Evolutionary conservation across 2,329 filamentous ascomycete genomes (phyloP).

Genomic region (Exophiala spinifera): DNA sequence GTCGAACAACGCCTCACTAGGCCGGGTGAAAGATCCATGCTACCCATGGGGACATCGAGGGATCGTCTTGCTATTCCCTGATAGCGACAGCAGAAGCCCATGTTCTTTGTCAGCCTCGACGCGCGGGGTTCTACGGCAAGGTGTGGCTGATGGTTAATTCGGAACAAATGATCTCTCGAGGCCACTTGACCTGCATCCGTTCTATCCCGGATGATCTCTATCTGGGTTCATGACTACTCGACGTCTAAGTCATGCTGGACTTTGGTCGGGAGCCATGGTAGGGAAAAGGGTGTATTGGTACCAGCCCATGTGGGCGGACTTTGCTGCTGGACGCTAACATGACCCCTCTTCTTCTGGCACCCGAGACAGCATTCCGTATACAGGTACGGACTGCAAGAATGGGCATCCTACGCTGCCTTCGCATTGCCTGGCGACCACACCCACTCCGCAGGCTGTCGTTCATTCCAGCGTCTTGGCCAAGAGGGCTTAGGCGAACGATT

Average conservation of each 20-base stretch:
- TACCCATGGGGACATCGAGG: neutral
- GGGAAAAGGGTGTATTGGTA: constrained; percentile 18
- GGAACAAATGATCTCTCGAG: constrained; percentile 12
- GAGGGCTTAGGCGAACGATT: constrained; percentile 10
- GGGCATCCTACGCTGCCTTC: constrained; percentile 8
- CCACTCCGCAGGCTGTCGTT: no score
- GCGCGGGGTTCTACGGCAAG: neutral
- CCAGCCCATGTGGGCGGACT: constrained; percentile 11
- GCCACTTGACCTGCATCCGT: constrained; percentile 12
- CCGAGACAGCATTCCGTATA: constrained; percentile 9
- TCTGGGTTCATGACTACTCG: constrained; percentile 18
- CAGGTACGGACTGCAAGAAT: neutral
- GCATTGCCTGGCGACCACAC: constrained; percentile 8
- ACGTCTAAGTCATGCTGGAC: constrained; percentile 20
- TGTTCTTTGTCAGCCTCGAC: constrained; percentile 12
- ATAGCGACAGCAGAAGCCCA: constrained; percentile 13
- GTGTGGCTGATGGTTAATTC: constrained; percentile 12
- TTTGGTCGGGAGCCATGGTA: neutral
- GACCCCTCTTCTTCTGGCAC: constrained; percentile 14
- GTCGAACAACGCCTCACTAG: constrained; percentile 10
- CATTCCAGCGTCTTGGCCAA: constrained; percentile 13
- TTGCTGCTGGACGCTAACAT: constrained; percentile 8
- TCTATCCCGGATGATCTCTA: constrained; percentile 11
- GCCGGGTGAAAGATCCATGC: no score
- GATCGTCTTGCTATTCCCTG: neutral